These are phyloP conservation scores for Carex myosuroides DNA, from an alignment of 176 grass and related monocot genomes.

Conservation along the genomic window DNA sequence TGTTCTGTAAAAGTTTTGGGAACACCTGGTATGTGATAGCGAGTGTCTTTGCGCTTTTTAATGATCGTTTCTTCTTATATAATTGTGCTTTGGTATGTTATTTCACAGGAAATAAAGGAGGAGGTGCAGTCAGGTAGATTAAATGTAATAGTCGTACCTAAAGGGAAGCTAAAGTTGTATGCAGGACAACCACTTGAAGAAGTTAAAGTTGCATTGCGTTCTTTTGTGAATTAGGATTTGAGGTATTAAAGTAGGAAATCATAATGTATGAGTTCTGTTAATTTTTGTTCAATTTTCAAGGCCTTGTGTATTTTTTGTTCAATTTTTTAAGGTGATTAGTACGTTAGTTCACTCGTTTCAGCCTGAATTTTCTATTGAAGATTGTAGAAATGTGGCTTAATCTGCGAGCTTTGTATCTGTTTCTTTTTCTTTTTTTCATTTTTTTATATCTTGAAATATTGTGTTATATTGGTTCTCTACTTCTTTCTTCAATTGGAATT, in stretches of 20 bases:
- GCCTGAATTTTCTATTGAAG: background rate
- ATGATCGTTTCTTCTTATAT: background rate
- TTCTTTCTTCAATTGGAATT: background rate
- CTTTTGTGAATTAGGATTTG: slow-evolving; percentile 22
- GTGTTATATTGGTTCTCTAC: background rate
- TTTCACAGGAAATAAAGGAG: slow-evolving; percentile 34
- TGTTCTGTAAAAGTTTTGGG: background rate
- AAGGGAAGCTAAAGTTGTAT: slow-evolving; percentile 36
- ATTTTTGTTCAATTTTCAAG: background rate
- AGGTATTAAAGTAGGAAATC: background rate
- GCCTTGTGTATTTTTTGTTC: background rate
- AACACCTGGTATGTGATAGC: background rate
- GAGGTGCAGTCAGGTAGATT: slow-evolving; percentile 18
- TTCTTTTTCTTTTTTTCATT: background rate
- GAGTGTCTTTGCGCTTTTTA: background rate
- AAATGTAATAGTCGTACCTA: slow-evolving; percentile 32
- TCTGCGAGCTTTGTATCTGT: background rate
- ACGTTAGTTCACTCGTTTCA: background rate
- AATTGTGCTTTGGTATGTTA: background rate
- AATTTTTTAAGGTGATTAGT: background rate
- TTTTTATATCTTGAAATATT: background rate
- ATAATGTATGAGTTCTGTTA: background rate
- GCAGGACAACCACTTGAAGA: slow-evolving; percentile 32
- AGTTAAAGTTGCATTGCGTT: slow-evolving; percentile 25
- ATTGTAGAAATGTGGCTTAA: background rate